A percentile compares a stretch with the other conserved stretches of the same genome.
These are phyloP conservation scores for Fusarium chuoi DNA, from an alignment of 2,329 filamentous ascomycete species.

Conservation along the genomic window DNA sequence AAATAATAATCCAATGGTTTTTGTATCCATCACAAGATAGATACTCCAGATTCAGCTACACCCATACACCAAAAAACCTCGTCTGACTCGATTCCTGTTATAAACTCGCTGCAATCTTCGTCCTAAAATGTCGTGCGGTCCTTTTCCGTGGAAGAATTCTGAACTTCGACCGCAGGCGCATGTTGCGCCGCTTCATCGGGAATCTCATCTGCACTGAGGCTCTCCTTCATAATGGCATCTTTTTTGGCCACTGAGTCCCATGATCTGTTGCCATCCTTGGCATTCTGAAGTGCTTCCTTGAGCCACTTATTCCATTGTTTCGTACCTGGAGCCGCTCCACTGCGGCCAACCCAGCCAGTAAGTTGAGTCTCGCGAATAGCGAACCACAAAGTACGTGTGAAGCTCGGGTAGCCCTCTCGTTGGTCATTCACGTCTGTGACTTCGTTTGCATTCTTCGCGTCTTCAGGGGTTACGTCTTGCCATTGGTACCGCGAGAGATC, in stretches of 20 bases:
- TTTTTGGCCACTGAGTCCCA: conserved; percentile 63
- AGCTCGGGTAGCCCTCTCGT: conserved; percentile 57
- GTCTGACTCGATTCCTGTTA: not conserved
- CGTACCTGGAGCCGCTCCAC: conserved; percentile 63
- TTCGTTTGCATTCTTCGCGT: conserved; percentile 51
- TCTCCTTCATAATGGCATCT: conserved; percentile 58
- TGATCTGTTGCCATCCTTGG: conserved; percentile 41
- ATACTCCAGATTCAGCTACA: not conserved
- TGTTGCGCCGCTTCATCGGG: conserved; percentile 46
- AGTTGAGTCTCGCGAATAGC: conserved; percentile 65
- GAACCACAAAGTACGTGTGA: conserved; percentile 68
- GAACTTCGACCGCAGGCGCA: conserved; percentile 45
- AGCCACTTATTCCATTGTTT: conserved; percentile 66
- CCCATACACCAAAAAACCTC: not conserved
- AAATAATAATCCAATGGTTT: not conserved
- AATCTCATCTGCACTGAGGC: conserved; percentile 23
- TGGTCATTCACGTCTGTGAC: conserved; percentile 45
- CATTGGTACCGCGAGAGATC: conserved; percentile 64
- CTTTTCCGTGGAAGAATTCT: conserved; percentile 27
- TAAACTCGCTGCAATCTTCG: not conserved
- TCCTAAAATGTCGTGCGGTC: conserved; percentile 40
- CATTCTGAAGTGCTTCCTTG: conserved; percentile 56
- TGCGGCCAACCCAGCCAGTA: conserved; percentile 63
- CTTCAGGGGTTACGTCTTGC: conserved; percentile 53
- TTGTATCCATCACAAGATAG: not conserved